These are phyloP conservation scores for Apostasia shenzhenica DNA, from an alignment of 106 monocot genomes.

Conservation along the genomic window DNA sequence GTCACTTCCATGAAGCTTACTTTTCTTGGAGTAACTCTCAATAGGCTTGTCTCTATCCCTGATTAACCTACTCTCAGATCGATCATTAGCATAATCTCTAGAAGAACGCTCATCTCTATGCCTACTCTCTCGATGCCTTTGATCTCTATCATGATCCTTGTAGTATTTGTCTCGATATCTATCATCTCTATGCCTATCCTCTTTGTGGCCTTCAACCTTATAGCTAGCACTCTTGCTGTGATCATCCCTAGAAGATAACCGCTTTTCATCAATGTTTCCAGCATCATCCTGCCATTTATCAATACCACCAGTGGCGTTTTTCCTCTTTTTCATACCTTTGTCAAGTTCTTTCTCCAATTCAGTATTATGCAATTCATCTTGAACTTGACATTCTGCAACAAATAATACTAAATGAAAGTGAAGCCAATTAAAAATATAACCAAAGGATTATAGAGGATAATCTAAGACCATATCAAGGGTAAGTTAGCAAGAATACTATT, in stretches of 20 bases:
- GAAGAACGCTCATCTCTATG: constrained; percentile 31
- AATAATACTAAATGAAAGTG: neutral
- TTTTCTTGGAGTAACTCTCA: constrained; percentile 51
- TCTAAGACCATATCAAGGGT: too few relatives aligned
- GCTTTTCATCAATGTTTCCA: constrained; percentile 29
- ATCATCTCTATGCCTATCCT: constrained; percentile 33
- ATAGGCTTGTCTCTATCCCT: constrained; percentile 32
- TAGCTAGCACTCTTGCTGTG: constrained; percentile 33
- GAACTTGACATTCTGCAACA: constrained; percentile 20
- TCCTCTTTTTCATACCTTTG: constrained; percentile 28
- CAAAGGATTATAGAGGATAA: too few relatives aligned
- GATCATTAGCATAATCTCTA: constrained; percentile 32
- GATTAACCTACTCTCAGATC: constrained; percentile 34
- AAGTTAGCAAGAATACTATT: neutral
- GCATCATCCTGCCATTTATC: constrained; percentile 37
- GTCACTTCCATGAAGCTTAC: constrained; percentile 43
- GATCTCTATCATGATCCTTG: constrained; percentile 46
- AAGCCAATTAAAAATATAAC: neutral
- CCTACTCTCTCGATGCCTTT: constrained; percentile 31
- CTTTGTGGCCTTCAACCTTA: constrained; percentile 46
- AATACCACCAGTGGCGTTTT: constrained; percentile 33
- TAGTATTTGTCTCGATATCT: constrained; percentile 39
- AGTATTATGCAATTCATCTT: constrained; percentile 22
- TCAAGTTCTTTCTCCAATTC: constrained; percentile 42
- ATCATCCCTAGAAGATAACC: constrained; percentile 36